Base-by-base conservation (phyloP, 176 grass and related monocot genomes). In the Bonia amplexicaulis region DNA sequence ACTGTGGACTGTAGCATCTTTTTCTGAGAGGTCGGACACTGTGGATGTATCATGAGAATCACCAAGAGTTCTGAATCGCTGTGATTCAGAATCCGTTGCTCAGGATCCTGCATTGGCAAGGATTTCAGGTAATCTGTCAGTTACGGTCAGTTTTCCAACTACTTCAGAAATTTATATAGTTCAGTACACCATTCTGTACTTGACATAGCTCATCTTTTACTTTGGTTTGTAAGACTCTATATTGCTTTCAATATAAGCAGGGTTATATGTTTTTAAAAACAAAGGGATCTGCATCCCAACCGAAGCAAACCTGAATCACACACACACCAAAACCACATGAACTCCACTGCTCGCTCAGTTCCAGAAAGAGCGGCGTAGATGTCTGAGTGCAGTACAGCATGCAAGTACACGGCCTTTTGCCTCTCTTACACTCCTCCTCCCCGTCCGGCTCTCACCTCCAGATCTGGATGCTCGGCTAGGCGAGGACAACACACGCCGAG, bases 391-490 rank as follows among this genome's bases (percentile, higher is more conserved):
- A 2, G 71, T 35, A 33, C 48, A 15, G 37, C 61, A 14, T 46
- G 57, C 27, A 27, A 51, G 55, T 45, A 27, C 49, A 20, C 15
- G 11, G 69, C 27, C 33, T 64, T 22, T 90, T 71, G 65, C 83
- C 72, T 33, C 47, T 20, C 66, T 58, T 86, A 57, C 85, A 80
- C 89, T 87, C 80, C 89, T 83, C n/a, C 78, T 22, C 26, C 71
- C 13, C 63, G 19, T 62, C 60, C 44, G 42, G 60, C 33, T 59
- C 62, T 29, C 70, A 27, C 49, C 49, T 49, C 63, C 81, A 85
- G 90, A 91, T 91, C 90, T 88, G 85, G 58, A 78, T 71, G 39
- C 9, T 29, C 78, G 60, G 22, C 71, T 4, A 3, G 20, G 33
- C 49, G 54, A 62, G 66, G 33, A 41, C 31, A 33, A 15, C 74